These are phyloP conservation scores for Septoria linicola DNA, from an alignment of 2,329 filamentous ascomycete species.

Conservation along the genomic window DNA sequence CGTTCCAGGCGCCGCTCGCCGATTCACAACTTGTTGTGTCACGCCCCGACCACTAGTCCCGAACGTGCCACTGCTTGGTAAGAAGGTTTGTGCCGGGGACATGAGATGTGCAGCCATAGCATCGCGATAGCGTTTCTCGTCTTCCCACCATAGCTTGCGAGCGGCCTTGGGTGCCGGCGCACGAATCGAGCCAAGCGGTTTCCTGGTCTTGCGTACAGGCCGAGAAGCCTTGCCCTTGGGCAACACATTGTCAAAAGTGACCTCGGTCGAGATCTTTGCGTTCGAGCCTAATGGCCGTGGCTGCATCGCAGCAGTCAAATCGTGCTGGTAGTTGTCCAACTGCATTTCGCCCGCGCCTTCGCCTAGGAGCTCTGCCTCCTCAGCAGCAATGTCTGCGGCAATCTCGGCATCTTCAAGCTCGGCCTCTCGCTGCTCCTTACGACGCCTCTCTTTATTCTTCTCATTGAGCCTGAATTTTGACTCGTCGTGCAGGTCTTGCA, in stretches of 20 bases:
- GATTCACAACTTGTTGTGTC: slow-evolving; percentile 1
- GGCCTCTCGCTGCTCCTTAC: slow-evolving; percentile 1
- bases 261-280: not conserved
- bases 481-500: slow-evolving; percentile 9
- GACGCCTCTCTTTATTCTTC: slow-evolving; percentile 3
- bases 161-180: slow-evolving; percentile 3
- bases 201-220: slow-evolving; percentile 12
- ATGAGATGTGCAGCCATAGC: slow-evolving; percentile 15
- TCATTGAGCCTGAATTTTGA: not conserved
- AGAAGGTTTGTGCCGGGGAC: slow-evolving; percentile 17
- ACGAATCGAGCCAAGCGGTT: slow-evolving; percentile 16
- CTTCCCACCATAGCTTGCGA: slow-evolving; percentile 15
- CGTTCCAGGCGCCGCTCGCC: slow-evolving; percentile 2
- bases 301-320: slow-evolving; percentile 16
- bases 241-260: slow-evolving; percentile 5
- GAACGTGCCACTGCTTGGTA: slow-evolving; percentile 18
- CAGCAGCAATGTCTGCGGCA: slow-evolving; percentile 10
- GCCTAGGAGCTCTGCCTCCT: slow-evolving; percentile 4
- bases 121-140: not conserved
- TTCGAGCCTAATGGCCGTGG: not conserved
- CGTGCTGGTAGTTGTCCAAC: slow-evolving; percentile 26
- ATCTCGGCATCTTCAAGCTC: not conserved
- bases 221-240: not conserved
- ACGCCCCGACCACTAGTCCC: slow-evolving; percentile 9
- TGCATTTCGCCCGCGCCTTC: slow-evolving; percentile 24